Conservation (phyloP, 1,284 basidiomycete genomes). For the Puccinia hordei region DNA sequence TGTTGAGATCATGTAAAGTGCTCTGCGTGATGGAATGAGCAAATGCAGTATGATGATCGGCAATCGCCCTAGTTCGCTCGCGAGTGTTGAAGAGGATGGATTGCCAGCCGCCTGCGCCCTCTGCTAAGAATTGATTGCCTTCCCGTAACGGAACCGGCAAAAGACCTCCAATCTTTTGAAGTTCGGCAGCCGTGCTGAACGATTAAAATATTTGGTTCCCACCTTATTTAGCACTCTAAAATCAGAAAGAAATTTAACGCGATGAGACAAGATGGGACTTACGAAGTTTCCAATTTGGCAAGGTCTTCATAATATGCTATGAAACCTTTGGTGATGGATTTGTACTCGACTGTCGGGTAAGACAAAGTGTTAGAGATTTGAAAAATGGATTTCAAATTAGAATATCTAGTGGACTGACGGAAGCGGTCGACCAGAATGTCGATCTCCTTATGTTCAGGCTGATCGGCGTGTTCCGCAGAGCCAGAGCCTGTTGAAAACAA, state of each 20-base stretch:
- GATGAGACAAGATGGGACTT: not conserved
- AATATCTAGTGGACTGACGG: not conserved
- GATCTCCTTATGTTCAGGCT: constrained; percentile 44
- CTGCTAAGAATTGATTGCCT: constrained; percentile 47
- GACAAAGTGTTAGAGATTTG: not conserved
- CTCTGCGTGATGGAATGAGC: constrained; percentile 29
- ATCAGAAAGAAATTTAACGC: not conserved
- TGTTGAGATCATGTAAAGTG: constrained; percentile 27
- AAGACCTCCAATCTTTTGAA: constrained; percentile 39
- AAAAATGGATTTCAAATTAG: too few species aligned
- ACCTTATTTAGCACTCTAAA: not conserved
- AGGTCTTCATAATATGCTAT: constrained; percentile 45
- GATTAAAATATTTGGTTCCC: not conserved
- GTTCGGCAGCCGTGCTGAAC: constrained; percentile 38
- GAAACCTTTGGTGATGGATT: constrained; percentile 46
- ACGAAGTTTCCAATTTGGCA: constrained; percentile 41
- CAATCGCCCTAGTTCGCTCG: constrained; percentile 32
- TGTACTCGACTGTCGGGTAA: constrained; percentile 38
- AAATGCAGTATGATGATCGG: constrained; percentile 41
- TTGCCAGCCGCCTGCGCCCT: constrained; percentile 45
- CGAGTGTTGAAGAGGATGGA: constrained; percentile 34
- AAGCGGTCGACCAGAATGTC: constrained; percentile 48
- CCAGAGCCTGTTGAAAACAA: constrained; percentile 18
- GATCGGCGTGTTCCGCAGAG: constrained; percentile 44
- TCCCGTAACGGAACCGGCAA: constrained; percentile 41